Evolutionary conservation across 352 stramenopile genomes (phyloP), one percentile per base, ranked within the genome.

Genomic region (Globisporangium emineosum): DNA sequence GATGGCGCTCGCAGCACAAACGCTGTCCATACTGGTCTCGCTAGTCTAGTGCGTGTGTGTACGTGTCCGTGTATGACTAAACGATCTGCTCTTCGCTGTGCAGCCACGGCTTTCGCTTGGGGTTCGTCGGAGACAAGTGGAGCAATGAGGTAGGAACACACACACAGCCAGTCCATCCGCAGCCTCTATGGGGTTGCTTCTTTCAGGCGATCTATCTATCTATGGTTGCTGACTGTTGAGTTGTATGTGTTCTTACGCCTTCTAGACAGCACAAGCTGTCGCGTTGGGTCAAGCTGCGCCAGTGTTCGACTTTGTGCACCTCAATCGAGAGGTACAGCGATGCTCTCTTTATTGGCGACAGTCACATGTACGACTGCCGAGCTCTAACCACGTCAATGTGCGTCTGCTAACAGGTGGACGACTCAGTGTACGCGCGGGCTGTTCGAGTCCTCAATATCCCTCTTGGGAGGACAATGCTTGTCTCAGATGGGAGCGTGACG

Each of bases 21-120:
- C n/a, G n/a, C n/a, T n/a, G n/a, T n/a, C n/a, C n/a, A n/a, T n/a
- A n/a, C n/a, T n/a, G n/a, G n/a, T 43, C 8, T 13, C 33, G 12
- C 19, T 19, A 54, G 45, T 5, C 25, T 3, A 33, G 47, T 54
- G 47, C 29, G n/a, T n/a, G n/a, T n/a, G n/a, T 27, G 12, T 33
- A 3, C 5, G 12, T 33, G 19, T 32, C 19, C 15, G 29, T 15
- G 21, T 30, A 8, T 32, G 4, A 43, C 35, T 43, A 19, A 43
- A 42, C 19, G 35, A 5, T 43, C 19, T 13, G 3, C n/a, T 43
- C 15, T 43, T 19, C 35, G 10, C 42, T 13, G 9, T 60, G 15
- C 12, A 80, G 71, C 32, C 74, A 85, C 50, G 72, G 77, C 23
- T 80, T 76, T 57, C 67, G 62, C 15, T 42, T 80, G 33, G 72